Evolutionary conservation across 352 stramenopile genomes (phyloP), one percentile per base, ranked within the genome.

Genomic region (Phytopythium chamaehyphon): DNA sequence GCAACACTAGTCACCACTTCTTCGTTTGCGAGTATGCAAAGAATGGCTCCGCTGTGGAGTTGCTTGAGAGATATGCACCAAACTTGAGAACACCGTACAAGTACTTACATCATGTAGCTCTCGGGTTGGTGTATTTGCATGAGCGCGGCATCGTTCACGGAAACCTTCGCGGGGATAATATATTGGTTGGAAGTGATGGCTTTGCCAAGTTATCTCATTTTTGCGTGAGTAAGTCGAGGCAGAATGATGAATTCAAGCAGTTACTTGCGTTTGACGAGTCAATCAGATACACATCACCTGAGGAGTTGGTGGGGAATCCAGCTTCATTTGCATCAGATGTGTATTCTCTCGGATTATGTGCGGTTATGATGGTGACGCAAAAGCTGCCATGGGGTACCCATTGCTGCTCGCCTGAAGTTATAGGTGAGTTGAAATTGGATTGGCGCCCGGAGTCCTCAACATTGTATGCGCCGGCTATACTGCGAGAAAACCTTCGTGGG

Each of bases 301-400:
- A 79, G 33, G 57, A 58, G n/a, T 18, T 72, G 24, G 6, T 19
- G 14, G 66, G 57, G 0, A 39, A 53, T 36, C n/a, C 23, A 2
- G 18, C 55, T 22, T 55, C 59, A 0, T 61, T 59, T 19, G 58
- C 58, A 31, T 73, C 66, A 14, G 73, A 77, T 44, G 50, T 80
- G 2, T 76, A 71, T n/a, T 57, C 49, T 4, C 61, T 80, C 8
- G 64, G 56, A 2, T 70, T 80, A 61, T 73, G 64, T 23, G 60
- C 62, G 18, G 58, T 76, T 6, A 55, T 73, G 52, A 51, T 64
- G 1, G 35, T 75, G 5, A 75, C 47, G 35, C 54, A 49, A 2
- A 42, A 57, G 8, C 16, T 62, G n/a, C 66, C 66, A 1, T 76
- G 61, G 64, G 46, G 54, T 0, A n/a, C n/a, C n/a, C 24, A 11